Evolutionary conservation across 306 rosid genomes (phyloP), one percentile per base, ranked within the genome.

Genomic region (Malus sieversii): DNA sequence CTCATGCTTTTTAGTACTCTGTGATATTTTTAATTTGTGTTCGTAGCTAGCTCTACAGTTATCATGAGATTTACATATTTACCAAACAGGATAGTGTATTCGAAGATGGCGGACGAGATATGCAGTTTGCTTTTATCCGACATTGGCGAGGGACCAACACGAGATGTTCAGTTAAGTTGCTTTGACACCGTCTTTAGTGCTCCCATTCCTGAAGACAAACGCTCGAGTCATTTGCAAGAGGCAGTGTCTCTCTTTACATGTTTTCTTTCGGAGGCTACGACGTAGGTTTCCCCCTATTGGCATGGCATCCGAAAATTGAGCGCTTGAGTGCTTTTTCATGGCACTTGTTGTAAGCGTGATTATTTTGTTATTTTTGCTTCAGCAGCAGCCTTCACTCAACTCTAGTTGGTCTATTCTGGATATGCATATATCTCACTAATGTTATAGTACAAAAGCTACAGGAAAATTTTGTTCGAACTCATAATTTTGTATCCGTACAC

Each of bases 21-120:
- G 1, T 48, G 55, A 16, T 15, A 51, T 15, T 51, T 51, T 15
- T 51, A 51, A 51, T 15, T 51, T 51, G 16, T 5, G 55, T 15
- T 3, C 3, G 20, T 15, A 51, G 55, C 20, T 7, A 8, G 11
- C 16, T 57, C 6, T 19, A 11, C 16, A 15, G 57, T 38, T 12
- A 72, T 72, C 55, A 0, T 51, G 19, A 22, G 14, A 18, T 40
- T 60, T 22, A 59, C 27, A 4, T 59, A 38, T 2, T 38, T 58
- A 59, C 57, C 57, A 3, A 42, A 78, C 87, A 95, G 98, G 77
- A 87, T 89, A 74, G 96, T 74, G 46, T 92, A 85, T 86, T 92
- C 97, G n/a, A 92, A 88, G 87, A 95, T 95, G 97, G 95, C 88
- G 0, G 82, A 92, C 53, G 92, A 92, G 84, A 84, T 92, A 68